Evolutionary conservation across 441 rosid genomes (phyloP).

Genomic region (Brassica hybrid): DNA sequence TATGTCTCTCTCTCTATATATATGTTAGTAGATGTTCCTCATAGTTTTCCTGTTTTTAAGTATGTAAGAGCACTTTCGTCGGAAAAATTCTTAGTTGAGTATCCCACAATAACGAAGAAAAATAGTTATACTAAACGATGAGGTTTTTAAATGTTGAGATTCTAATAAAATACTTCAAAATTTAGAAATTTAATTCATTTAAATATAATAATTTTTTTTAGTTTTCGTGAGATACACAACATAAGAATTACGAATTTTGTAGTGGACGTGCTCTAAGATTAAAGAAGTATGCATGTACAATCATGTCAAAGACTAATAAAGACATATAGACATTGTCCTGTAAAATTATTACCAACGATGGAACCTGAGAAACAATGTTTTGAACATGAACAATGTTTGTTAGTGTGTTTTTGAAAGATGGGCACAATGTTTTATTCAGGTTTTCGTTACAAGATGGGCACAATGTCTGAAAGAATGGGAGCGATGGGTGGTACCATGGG

Average conservation of each 20-base stretch:
- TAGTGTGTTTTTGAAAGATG: neutral
- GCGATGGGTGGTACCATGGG: conserved; percentile 30
- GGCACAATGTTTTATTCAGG: neutral
- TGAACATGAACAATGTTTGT: neutral
- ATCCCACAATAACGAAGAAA: neutral
- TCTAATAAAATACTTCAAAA: too few relatives aligned
- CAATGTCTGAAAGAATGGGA: conserved; percentile 32
- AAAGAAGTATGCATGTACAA: neutral
- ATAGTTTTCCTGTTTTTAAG: neutral
- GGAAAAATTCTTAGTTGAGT: neutral
- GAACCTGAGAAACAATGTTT: neutral
- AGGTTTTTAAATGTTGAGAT: too few relatives aligned
- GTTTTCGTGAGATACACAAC: neutral
- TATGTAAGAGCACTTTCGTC: neutral
- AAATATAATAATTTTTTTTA: too few relatives aligned
- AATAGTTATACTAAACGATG: neutral
- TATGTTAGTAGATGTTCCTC: neutral
- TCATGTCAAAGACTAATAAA: neutral
- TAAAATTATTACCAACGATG: neutral
- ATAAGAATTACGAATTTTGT: too few relatives aligned
- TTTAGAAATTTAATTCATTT: too few relatives aligned
- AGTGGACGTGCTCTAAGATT: neutral
- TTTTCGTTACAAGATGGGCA: conserved; percentile 2
- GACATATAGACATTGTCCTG: neutral
- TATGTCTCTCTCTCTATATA: too few relatives aligned